Evolutionary conservation across 106 monocot species (phyloP).

Genomic region (Xerophyta viscosa): DNA sequence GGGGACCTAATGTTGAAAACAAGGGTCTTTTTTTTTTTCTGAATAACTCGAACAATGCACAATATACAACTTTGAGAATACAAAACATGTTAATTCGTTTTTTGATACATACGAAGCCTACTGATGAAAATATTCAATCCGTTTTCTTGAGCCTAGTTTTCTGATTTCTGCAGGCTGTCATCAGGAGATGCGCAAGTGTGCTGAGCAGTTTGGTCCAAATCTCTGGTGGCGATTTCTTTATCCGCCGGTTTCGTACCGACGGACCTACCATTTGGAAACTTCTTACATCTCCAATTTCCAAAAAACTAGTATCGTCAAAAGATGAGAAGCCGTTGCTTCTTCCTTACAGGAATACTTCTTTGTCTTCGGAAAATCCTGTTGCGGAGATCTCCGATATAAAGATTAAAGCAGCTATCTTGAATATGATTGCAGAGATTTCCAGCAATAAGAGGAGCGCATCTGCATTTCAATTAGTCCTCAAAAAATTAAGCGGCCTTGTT

Average conservation of each 20-base stretch:
- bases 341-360: conserved; percentile 44
- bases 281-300: conserved; percentile 48
- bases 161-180: conserved; percentile 38
- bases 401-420: conserved; percentile 58
- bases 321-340: conserved; percentile 45
- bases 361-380: conserved; percentile 40
- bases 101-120: too few relatives aligned
- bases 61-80: too few relatives aligned
- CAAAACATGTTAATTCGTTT: too few relatives aligned
- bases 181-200: conserved; percentile 54
- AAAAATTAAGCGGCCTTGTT: conserved; percentile 76
- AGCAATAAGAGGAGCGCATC: conserved; percentile 46
- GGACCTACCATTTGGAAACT: conserved; percentile 66
- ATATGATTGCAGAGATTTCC: conserved; percentile 66
- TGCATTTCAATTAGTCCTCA: conserved; percentile 60
- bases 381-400: conserved; percentile 71
- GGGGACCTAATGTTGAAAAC: too few relatives aligned
- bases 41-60: too few relatives aligned
- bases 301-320: conserved; percentile 18
- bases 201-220: conserved; percentile 40
- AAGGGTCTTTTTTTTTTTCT: too few relatives aligned
- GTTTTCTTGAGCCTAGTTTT: too few relatives aligned
- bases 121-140: too few relatives aligned
- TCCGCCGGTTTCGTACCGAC: conserved; percentile 75
- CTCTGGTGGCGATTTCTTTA: conserved; percentile 83